Base-by-base conservation (phyloP, 2,329 filamentous ascomycete species). In the Parastagonospora nodorum region DNA sequence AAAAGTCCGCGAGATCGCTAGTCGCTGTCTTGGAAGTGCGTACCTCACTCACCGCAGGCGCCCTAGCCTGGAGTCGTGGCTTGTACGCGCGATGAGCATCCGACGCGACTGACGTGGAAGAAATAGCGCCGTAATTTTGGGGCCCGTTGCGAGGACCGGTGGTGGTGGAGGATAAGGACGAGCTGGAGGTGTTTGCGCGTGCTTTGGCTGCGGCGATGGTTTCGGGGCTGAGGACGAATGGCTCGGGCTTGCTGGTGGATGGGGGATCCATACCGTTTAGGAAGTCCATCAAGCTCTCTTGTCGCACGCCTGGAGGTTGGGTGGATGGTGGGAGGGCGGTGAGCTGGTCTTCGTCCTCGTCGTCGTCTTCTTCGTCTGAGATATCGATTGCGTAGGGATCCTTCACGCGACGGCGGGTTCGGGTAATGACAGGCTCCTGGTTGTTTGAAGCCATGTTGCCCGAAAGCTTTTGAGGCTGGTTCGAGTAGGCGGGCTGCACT, bases 371-470 rank as follows among this genome's bases (percentile, higher is more conserved):
- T 11, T 75, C 73, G 32, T 76, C 72, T 5, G 74, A 72, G 4
- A 73, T 79, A 66, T 97, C 92, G 57, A 97, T 90, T n/a, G 92
- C 90, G 60, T 97, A 97, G 0, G 93, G 94, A 65, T 99, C 94
- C 49, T 84, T 89, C 44, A 92, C 85, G 27, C 90, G 86, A 39
- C 88, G 84, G 38, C 88, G 89, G 66, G 89, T 96, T 46, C 89
- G 84, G 61, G 84, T 83, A 5, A 90, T 88, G 68, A 86, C 58
- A 81, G 72, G 79, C 55, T 77, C 73, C 9, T 65, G 55, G n/a
- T 30, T 19, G 37, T 50, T 59, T 5, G 61, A 61, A 4, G 60
- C 55, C 58, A 72, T 63, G 52, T 57, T 72, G n/a, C 68, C 68
- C 19, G 60, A 61, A 32, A 71, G 58, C n/a, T 71, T 68, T 24